Conservation (phyloP, 176 grass and related monocot species). For the Dactylis glomerata region DNA sequence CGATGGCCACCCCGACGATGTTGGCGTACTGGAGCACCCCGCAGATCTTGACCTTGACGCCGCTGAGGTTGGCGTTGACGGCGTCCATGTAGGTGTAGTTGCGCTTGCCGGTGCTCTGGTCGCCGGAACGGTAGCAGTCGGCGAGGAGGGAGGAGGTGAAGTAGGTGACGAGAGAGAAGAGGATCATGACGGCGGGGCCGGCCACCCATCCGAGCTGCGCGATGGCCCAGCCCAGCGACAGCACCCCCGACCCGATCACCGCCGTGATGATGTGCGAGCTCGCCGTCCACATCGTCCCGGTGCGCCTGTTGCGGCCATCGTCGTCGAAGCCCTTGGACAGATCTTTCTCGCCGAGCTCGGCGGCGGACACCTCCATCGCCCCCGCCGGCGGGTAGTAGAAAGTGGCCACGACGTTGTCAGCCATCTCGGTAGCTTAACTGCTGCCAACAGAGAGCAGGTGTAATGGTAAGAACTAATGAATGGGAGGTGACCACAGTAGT, state of each 20-base stretch:
- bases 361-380: conserved; percentile 33
- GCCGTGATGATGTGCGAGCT: conserved; percentile 97
- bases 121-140: conserved; percentile 89
- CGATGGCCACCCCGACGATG: conserved; percentile 78
- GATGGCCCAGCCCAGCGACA: conserved; percentile 87
- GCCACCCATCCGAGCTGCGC: conserved; percentile 95
- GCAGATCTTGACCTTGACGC: conserved; percentile 67
- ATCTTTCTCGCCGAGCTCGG: conserved; percentile 43
- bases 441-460: conserved; percentile 7
- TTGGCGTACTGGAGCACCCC: conserved; percentile 78
- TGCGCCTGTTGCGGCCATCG: conserved; percentile 65
- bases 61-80: conserved; percentile 74
- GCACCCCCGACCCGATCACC: conserved; percentile 82
- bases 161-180: conserved; percentile 90
- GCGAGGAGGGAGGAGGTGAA: conserved; percentile 76
- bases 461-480: not conserved
- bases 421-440: conserved; percentile 8
- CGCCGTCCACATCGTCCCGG: conserved; percentile 66
- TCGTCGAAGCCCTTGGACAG: conserved; percentile 51
- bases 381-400: conserved; percentile 54
- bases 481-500: not conserved
- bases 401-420: conserved; percentile 45
- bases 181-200: conserved; percentile 82
- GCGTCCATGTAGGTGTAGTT: conserved; percentile 99
- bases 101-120: conserved; percentile 66